Evolutionary conservation across 2,329 filamentous ascomycete species (phyloP), one percentile per base, ranked within the genome.

Genomic region (Stachybotrys chlorohalonatus): DNA sequence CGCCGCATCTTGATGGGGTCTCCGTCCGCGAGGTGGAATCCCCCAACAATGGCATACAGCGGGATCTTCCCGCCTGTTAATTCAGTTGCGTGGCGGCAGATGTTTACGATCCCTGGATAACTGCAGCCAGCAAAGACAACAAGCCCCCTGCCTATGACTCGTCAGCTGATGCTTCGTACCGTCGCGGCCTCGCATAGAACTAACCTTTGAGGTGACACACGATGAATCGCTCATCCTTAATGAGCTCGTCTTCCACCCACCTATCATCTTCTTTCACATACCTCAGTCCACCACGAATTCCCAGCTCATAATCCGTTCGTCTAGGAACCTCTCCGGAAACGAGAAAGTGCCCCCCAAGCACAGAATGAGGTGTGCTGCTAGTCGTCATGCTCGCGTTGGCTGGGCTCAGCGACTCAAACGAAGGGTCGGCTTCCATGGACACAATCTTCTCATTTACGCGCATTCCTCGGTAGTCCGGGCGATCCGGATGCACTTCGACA

Each of bases 121-220:
- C 75, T 78, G 65, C 79, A 82, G 11, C 78, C 79, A 0, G 78
- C 80, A 60, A 82, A 79, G 17, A 82, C 68, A 2, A 82, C 75
- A 3, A 82, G 68, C 0, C 79, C 79, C 24, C 53, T 51, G 24
- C 54, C 55, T 59, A 31, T 17, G 24, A 4, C 1, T 46, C 30
- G 46, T 55, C 32, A 39, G 47, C 42, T 42, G 24, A 24, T 24
- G 24, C 24, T 24, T 4, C 24, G 24, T 24, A 4, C 24, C 24
- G 4, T 4, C 24, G 24, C 24, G 24, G 24, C 24, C 24, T 24
- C 24, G 24, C 24, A 24, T 2, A 2, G 24, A 24, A 24, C 24
- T 24, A 4, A 75, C 77, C 76, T 67, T 76, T 80, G 17, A 82
- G 61, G 53, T 77, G 75, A 58, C 76, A 80, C 62, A 77, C 73